Conservation (phyloP, 2,329 filamentous ascomycete species). For the Aspergillus fructus region DNA sequence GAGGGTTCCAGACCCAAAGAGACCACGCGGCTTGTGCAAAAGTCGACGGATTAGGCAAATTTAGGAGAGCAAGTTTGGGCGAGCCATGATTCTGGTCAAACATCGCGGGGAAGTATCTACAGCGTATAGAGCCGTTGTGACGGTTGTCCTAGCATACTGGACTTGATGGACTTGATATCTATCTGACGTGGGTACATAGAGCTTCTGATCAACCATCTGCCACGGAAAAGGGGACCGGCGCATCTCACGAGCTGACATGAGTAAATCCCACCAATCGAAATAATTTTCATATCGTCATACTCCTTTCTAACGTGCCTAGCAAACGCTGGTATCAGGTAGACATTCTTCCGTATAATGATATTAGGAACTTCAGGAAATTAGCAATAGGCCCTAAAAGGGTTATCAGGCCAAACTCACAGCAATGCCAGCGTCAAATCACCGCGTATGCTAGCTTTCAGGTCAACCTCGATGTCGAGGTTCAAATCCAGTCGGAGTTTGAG, state of each 20-base stretch:
- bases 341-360: neutral
- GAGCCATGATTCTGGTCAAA: neutral
- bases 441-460: constrained; percentile 80
- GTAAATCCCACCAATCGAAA: neutral
- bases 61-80: neutral
- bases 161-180: too few species aligned
- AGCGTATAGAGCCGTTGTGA: neutral
- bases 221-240: neutral
- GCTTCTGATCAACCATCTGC: neutral
- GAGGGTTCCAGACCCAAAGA: neutral
- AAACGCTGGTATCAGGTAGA: too few species aligned
- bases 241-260: neutral
- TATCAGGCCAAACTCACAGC: constrained; percentile 57
- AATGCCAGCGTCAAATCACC: constrained; percentile 79
- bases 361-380: neutral
- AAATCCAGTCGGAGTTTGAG: constrained; percentile 68
- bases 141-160: neutral
- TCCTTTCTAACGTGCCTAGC: too few species aligned
- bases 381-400: neutral
- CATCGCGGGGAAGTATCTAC: neutral
- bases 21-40: neutral
- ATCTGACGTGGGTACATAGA: neutral
- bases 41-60: neutral
- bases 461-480: constrained; percentile 80
- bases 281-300: too few species aligned